A percentile compares a stretch with the other conserved stretches of the same genome.
Evolutionary conservation across 495 filamentous ascomycete genomes (phyloP).

Genomic region (Bryoglossum gracile): DNA sequence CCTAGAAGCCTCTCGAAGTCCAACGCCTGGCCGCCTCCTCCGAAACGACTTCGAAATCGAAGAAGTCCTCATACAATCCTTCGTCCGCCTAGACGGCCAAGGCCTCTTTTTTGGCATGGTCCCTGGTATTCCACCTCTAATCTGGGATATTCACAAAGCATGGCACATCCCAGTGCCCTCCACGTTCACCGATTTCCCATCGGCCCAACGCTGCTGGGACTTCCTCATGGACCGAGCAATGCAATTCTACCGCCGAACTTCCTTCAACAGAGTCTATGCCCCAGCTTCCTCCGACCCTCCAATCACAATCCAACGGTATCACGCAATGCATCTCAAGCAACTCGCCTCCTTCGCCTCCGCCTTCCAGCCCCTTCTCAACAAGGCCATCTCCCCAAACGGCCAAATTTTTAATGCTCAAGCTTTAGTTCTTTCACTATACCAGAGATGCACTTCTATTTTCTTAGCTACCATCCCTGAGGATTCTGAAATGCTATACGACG

Average conservation of each 20-base stretch:
- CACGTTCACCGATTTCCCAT: constrained; percentile 11
- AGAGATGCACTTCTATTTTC: constrained; percentile 6
- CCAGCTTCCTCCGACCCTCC: constrained; percentile 5
- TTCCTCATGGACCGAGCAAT: constrained; percentile 23
- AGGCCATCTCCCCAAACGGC: constrained; percentile 8
- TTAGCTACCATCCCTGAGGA: constrained; percentile 2
- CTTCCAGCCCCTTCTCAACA: constrained; percentile 17
- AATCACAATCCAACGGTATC: neutral
- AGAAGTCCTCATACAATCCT: constrained; percentile 35
- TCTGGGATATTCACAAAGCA: constrained; percentile 22
- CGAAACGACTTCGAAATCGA: constrained; percentile 19
- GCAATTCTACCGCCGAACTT: constrained; percentile 17
- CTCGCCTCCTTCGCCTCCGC: constrained; percentile 12
- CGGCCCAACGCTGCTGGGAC: constrained; percentile 21
- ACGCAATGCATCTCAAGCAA: neutral
- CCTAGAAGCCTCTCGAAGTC: constrained; percentile 6
- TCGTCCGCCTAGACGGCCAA: constrained; percentile 32
- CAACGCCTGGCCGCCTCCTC: constrained; percentile 6
- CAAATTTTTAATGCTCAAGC: constrained; percentile 10
- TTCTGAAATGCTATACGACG: constrained; percentile 23
- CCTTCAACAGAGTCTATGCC: constrained; percentile 10
- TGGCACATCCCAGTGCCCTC: constrained; percentile 13
- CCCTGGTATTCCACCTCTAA: constrained; percentile 18
- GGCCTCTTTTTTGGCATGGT: constrained; percentile 18
- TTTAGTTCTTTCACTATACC: constrained; percentile 18